Conservation (phyloP, 805 yeast species). For the Ogataea angusta region DNA sequence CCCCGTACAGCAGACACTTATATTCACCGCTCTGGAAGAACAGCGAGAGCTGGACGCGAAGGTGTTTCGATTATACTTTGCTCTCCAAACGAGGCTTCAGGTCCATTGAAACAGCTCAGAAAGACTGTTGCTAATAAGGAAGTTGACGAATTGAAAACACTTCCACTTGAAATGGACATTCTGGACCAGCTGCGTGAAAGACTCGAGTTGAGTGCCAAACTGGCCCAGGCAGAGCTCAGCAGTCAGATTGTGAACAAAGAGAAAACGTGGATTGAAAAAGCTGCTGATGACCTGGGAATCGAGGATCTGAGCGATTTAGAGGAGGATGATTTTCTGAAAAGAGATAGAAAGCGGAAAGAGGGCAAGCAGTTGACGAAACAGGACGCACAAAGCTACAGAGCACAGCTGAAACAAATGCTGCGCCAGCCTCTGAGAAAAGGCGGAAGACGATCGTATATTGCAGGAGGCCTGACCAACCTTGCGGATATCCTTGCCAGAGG, state of each 20-base stretch:
- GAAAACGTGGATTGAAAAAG: slow-evolving; percentile 78
- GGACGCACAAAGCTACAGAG: slow-evolving; percentile 44
- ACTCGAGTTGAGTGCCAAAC: slow-evolving; percentile 60
- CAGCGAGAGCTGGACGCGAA: slow-evolving; percentile 92
- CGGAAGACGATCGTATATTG: slow-evolving; percentile 66
- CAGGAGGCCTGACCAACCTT: slow-evolving; percentile 73
- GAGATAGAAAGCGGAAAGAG: slow-evolving; percentile 55
- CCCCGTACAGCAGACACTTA: slow-evolving; percentile 94
- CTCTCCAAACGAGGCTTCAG: slow-evolving; percentile 90
- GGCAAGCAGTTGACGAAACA: slow-evolving; percentile 51
- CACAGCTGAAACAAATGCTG: slow-evolving; percentile 52
- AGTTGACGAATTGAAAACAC: slow-evolving; percentile 53
- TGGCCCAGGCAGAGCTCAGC: slow-evolving; percentile 70
- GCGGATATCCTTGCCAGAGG: slow-evolving; percentile 75
- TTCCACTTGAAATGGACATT: slow-evolving; percentile 76
- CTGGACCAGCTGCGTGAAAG: slow-evolving; percentile 69
- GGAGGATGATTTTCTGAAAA: slow-evolving; percentile 64
- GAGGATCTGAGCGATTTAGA: slow-evolving; percentile 67
- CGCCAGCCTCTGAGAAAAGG: slow-evolving; percentile 56
- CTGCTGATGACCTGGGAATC: slow-evolving; percentile 90
- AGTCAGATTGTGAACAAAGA: slow-evolving; percentile 56
- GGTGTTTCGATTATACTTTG: slow-evolving; percentile 95
- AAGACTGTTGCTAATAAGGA: slow-evolving; percentile 42
- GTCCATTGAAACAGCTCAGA: slow-evolving; percentile 76
- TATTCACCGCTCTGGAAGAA: slow-evolving; percentile 95